A percentile compares a stretch with the other conserved stretches of the same genome.
Evolutionary conservation across 2,329 filamentous ascomycete genomes (phyloP).

Genomic region (Aspergillus sp.): DNA sequence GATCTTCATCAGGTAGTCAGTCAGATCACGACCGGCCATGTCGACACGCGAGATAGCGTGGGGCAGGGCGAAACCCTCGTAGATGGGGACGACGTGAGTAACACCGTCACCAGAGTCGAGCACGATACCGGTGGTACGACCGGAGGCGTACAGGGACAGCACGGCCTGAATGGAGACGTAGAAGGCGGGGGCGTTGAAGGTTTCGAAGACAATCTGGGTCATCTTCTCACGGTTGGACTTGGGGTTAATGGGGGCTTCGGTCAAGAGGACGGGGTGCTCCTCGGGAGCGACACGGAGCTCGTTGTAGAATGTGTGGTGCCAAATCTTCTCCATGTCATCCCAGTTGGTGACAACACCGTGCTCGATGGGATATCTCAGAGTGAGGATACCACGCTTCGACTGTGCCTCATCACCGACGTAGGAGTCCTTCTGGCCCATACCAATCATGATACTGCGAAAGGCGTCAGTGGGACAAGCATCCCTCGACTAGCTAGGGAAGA

Average conservation of each 20-base stretch:
- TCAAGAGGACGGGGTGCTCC: conserved; percentile 99
- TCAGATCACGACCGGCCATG: conserved; percentile 99
- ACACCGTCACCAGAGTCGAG: conserved; percentile 99
- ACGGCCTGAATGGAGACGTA: conserved; percentile 99
- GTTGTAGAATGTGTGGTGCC: conserved; percentile 99
- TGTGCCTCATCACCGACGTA: conserved; percentile 99
- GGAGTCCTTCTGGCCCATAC: conserved; percentile 99
- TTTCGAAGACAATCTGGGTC: conserved; percentile 99
- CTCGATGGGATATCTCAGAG: conserved; percentile 98
- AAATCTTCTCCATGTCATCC: conserved; percentile 99
- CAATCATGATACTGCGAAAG: conserved; percentile 91
- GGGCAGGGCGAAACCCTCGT: conserved; percentile 99
- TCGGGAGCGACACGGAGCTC: conserved; percentile 99
- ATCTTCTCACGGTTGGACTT: conserved; percentile 99
- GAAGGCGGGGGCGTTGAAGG: conserved; percentile 99
- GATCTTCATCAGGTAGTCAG: conserved; percentile 99
- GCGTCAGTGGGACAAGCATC: conserved; percentile 21
- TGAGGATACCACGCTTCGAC: conserved; percentile 99
- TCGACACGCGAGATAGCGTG: conserved; percentile 99
- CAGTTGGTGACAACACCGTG: conserved; percentile 99
- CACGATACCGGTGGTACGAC: conserved; percentile 99
- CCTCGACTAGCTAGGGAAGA: conserved; percentile 22
- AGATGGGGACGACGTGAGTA: conserved; percentile 99
- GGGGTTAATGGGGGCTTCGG: conserved; percentile 99
- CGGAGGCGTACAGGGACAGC: conserved; percentile 97